Base-by-base conservation (phyloP, 225 moss, liverwort and hornwort genomes). In the Rhytidiadelphus loreus region DNA sequence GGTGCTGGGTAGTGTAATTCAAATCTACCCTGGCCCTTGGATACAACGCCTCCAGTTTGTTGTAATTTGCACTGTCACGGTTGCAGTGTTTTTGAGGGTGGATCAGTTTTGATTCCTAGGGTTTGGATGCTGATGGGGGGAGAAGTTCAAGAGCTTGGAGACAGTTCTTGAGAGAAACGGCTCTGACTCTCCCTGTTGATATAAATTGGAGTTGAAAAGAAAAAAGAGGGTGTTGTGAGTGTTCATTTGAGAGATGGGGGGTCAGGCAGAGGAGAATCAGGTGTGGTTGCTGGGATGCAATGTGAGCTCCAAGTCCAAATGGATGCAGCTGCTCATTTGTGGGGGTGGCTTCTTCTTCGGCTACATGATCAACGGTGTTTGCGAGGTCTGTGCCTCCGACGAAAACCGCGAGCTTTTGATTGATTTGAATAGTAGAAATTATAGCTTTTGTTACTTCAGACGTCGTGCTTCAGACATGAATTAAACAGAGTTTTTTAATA, bases 311-410 rank as follows among this genome's bases (percentile, higher is more conserved):
- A 97, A 95, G 85, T 88, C 97, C 58, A 93, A 85, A 88, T 96
- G 97, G 97, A 91, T 89, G 90, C 97, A 97, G 90, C 97, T 97
- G 86, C 95, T 97, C 77, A 92, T 97, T 37, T 97, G 96, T 60
- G 97, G 95, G 23, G 97, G 96, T 16, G 95, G 96, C 29, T 97
- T 97, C 80, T 97, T 97, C 85, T 94, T 97, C 87, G 97, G 97
- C 58, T 97, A 96, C 91, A 95, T 96, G 97, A 92, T 97, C 33
- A 97, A 97, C 82, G 97, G 97, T 53, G 93, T 97, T 80, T 97
- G 97, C 65, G 97, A 97, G 97, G 97, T 97, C 62, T 58, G 89
- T 84, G 68, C 41, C 35, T 13, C 56, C 48, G 55, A 57, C 26
- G 22, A 11, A 16, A 56, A 8, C 39, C 39, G 79, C 39, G 79